Percentiles rank a stretch among this genome's conserved stretches.
These are phyloP conservation scores for Coccomyxa sp. DNA, from an alignment of 139 green algal species.

Conservation along the genomic window DNA sequence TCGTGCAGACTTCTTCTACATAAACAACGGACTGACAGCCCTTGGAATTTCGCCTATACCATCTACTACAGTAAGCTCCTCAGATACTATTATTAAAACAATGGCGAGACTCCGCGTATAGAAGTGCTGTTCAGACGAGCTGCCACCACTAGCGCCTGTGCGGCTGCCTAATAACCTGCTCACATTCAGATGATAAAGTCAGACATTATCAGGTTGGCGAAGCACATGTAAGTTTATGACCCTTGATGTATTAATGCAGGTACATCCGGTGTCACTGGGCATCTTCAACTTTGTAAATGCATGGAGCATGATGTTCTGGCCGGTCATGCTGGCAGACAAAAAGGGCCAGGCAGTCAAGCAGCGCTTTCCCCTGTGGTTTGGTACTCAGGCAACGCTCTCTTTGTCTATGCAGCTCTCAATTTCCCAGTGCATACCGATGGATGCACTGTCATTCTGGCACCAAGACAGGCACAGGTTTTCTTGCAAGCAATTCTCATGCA, in stretches of 20 bases:
- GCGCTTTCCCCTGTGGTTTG: slow-evolving; percentile 43
- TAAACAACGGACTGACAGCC: slow-evolving; percentile 58
- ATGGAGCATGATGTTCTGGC: slow-evolving; percentile 57
- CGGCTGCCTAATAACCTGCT: too few species aligned
- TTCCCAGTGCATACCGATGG: too few species aligned
- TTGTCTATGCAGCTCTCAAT: too few species aligned
- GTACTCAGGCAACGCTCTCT: slow-evolving; percentile 43
- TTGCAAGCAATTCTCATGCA: too few species aligned
- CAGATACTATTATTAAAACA: background rate
- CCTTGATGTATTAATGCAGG: slow-evolving; percentile 13
- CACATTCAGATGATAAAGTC: too few species aligned
- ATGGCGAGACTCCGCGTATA: background rate
- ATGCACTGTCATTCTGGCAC: too few species aligned
- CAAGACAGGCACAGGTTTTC: too few species aligned
- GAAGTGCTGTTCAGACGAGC: background rate
- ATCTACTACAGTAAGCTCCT: too few species aligned
- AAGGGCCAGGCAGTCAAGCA: slow-evolving; percentile 40
- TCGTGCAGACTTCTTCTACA: slow-evolving; percentile 86
- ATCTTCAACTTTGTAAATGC: slow-evolving; percentile 22
- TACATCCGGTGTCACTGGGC: slow-evolving; percentile 7
- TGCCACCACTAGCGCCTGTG: too few species aligned
- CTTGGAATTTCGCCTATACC: slow-evolving; percentile 46
- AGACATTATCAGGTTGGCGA: too few species aligned
- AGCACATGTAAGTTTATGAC: too few species aligned
- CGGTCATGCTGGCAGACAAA: slow-evolving; percentile 59